Base-by-base conservation (phyloP, 495 filamentous ascomycete genomes). In the Rhizodiscina lignyota region DNA sequence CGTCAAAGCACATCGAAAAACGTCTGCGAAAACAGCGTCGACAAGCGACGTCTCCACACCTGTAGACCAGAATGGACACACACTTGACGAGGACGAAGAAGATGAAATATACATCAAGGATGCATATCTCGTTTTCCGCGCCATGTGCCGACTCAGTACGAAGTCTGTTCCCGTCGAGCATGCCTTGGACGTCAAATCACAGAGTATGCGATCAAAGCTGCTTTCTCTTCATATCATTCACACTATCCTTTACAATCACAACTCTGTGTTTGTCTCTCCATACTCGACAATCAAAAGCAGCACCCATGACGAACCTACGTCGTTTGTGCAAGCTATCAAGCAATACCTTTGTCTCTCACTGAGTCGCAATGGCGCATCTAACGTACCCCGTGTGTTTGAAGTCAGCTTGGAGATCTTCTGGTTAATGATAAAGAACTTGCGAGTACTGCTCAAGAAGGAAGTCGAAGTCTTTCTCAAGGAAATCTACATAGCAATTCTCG, bases 391-490 rank as follows among this genome's bases (percentile, higher is more conserved):
- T 42, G 82, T 99, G 1, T 99, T 94, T 56, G 87, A 96, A 48
- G 82, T 93, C 21, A 83, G 79, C 56, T 92, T 85, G 47, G 91
- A 96, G 55, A 93, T 96, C 4, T 96, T 99, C 54, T 94, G 84
- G 85, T 55, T 94, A 39, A 92, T 94, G 76, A 55, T 94, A 4
- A 91, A 85, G 50, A 69, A 87, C 56, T 83, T 96, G 74, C 70
- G 91, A 42, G 79, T 87, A 0, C 79, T 83, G 53, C 79, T 96
- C 54, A 97, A 96, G 77, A 92, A 94, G 72, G 91, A 99, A 54
- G 79, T 96, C 33, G 91, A 96, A 54, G 84, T 99, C 1, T 94
- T 96, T 51, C 50, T 99, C 40, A 94, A 94, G 51, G 91, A 99
- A 47, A 93, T 96, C 18, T 99, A 99, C 50, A 60, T 99, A 22